Evolutionary conservation across 2,329 filamentous ascomycete species (phyloP).

Genomic region (Apiospora pterosperma): DNA sequence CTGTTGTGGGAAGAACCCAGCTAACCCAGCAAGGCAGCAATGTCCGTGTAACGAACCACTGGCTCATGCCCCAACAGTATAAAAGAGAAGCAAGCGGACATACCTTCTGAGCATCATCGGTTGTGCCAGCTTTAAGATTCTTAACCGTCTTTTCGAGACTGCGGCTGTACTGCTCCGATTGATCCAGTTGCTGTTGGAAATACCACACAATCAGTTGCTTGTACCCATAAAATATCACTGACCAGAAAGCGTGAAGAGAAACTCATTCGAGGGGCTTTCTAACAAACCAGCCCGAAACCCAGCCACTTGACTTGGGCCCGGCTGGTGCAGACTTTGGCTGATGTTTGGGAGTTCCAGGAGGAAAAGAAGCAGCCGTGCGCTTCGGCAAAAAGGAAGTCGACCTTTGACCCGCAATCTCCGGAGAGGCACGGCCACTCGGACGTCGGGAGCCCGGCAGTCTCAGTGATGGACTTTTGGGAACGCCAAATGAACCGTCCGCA

Average conservation of each 20-base stretch:
- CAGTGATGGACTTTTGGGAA: constrained; percentile 10
- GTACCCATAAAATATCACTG: constrained; percentile 13
- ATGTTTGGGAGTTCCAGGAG: background rate
- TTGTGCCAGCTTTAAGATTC: constrained; percentile 45
- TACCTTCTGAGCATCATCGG: constrained; percentile 51
- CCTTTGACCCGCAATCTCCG: background rate
- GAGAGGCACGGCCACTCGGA: background rate
- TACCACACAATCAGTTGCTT: constrained; percentile 8
- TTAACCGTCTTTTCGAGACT: constrained; percentile 55
- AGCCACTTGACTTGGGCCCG: constrained; percentile 13
- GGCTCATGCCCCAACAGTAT: background rate
- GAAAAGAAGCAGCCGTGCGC: background rate
- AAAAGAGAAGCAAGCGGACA: background rate
- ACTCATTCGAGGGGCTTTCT: background rate
- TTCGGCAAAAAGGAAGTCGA: background rate
- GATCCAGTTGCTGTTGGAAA: constrained; percentile 51
- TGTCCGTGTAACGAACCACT: background rate
- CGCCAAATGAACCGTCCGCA: constrained; percentile 11
- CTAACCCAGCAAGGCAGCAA: background rate
- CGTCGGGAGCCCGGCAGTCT: background rate
- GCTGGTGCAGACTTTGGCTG: background rate
- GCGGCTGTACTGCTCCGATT: constrained; percentile 53
- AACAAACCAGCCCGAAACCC: constrained; percentile 8
- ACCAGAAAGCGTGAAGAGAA: background rate
- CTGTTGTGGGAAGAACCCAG: background rate